Conservation (phyloP, 306 rosid genomes). For the Abrus precatorius region DNA sequence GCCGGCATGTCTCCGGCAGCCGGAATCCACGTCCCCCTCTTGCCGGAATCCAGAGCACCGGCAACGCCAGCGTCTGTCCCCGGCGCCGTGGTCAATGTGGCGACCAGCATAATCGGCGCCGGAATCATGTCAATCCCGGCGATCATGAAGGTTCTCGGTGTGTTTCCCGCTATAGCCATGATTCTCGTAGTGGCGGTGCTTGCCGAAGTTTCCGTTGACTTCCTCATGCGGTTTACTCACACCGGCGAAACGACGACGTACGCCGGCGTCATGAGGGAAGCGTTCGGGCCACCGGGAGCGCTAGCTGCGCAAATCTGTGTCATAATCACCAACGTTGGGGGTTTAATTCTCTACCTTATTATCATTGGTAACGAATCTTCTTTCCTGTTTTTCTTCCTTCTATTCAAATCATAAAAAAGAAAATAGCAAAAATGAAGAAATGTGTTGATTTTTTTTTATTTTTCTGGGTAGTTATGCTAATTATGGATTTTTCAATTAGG, state of each 20-base stretch:
- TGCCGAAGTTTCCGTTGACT: slow-evolving; percentile 79
- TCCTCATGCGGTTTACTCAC: slow-evolving; percentile 81
- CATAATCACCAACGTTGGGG: slow-evolving; percentile 77
- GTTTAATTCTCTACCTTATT: slow-evolving; percentile 79
- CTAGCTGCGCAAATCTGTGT: slow-evolving; percentile 69
- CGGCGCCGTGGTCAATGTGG: slow-evolving; percentile 88
- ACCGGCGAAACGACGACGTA: slow-evolving; percentile 77
- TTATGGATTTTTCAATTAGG: slow-evolving; percentile 1
- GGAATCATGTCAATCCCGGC: slow-evolving; percentile 98
- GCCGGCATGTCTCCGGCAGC: slow-evolving; percentile 69
- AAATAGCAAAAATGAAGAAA: too few relatives aligned
- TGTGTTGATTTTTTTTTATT: not conserved
- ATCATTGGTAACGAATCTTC: slow-evolving; percentile 64
- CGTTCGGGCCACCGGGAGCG: slow-evolving; percentile 75
- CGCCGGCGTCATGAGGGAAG: slow-evolving; percentile 89
- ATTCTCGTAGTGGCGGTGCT: slow-evolving; percentile 69
- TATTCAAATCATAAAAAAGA: not conserved
- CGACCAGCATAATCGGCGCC: slow-evolving; percentile 85
- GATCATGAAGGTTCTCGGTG: slow-evolving; percentile 82
- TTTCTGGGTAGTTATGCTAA: not conserved
- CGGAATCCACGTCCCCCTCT: slow-evolving; percentile 61
- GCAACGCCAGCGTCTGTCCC: slow-evolving; percentile 55
- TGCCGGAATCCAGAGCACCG: slow-evolving; percentile 37
- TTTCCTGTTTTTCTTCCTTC: not conserved
- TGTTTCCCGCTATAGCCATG: slow-evolving; percentile 66